Base-by-base conservation (phyloP, 352 stramenopile species). In the Phytophthora vignae region DNA sequence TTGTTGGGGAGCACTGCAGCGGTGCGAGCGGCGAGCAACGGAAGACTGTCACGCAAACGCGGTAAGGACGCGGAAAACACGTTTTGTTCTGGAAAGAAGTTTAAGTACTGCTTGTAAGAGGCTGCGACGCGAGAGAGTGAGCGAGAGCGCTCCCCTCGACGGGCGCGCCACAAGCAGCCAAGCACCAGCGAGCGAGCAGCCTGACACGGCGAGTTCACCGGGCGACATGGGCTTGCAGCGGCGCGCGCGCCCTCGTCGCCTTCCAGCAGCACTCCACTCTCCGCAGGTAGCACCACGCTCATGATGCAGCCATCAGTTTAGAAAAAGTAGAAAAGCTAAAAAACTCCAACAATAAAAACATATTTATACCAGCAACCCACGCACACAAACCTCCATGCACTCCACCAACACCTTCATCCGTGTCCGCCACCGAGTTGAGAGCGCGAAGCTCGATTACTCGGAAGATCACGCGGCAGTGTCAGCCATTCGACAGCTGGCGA, bases 301-400 rank as follows among this genome's bases (percentile, higher is more conserved):
- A 56, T 69, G 58, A 66, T 71, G 69, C 64, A 50, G 60, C 58
- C 66, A 78, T 72, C 73, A 67, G 44, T 76, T 73, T 84, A 88
- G 78, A 88, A 88, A 88, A 85, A 88, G 67, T 84, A 88, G 78
- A 88, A 88, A 88, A 85, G 63, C 71, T 74, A n/a, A 82, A 77
- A 79, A 85, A 76, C 64, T 71, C 67, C 67, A 22, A 82, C 69
- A 84, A 85, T 76, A 81, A 85, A 77, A 83, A 79, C 66, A 81
- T 88, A 85, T 88, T 85, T 88, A 88, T 83, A 76, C 25, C 25
- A 55, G 25, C 56, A 44, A 67, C 36, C 57, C 58, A 56, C 58
- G 42, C 58, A 74, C 33, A 73, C 55, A 4, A 66, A 73, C 52
- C 67, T 59, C 52, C 21, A 55, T 60, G 9, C 33, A 54, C 1